Evolutionary conservation across 768 basidiomycete species (phyloP), one percentile per base, ranked within the genome.

Genomic region (Boletus huronensis): DNA sequence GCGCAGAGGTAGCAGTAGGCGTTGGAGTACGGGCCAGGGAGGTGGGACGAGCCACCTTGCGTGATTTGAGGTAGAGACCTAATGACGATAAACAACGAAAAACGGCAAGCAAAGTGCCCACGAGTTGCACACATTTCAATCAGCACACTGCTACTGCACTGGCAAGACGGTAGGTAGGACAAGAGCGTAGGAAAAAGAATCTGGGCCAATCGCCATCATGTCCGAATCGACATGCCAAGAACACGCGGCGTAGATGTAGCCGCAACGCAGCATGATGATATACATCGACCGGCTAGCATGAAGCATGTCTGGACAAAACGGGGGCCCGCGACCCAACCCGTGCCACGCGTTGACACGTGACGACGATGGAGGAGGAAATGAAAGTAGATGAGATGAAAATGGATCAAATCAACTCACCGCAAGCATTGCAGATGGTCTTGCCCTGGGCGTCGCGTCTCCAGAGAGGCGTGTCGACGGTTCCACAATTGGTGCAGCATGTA

Each of bases 31-130:
- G 75, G 25, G 74, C 80, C 55, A 86, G 78, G 53, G 80, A 79
- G 48, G 83, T 74, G 53, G 87, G 88, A 56, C 87, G 85, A 63
- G 85, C 82, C 72, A 84, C 85, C 71, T 83, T 82, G 71, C 85
- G 83, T 59, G 85, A 82, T 80, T 90, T 92, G 79, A 86, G 85
- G 78, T 91, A 91, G 67, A 90, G 86, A 63, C 88, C 89, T 91
- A 78, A 38, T 48, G 64, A 53, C 62, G 58, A 68, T 66, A 67
- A 67, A 65, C 64, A 67, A 61, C 69, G 60, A 70, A 58, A 61
- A 66, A 68, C 58, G 63, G 62, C 52, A 69, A 64, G 62, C 60
- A 64, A 64, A 64, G 65, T 63, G 62, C 65, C 57, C 71, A 73
- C 72, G 71, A 71, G 71, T 70, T 61, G 65, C 36, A 68, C 71